Evolutionary conservation across 2,329 filamentous ascomycete species (phyloP).

Genomic region (Tolypocladium amazonense): DNA sequence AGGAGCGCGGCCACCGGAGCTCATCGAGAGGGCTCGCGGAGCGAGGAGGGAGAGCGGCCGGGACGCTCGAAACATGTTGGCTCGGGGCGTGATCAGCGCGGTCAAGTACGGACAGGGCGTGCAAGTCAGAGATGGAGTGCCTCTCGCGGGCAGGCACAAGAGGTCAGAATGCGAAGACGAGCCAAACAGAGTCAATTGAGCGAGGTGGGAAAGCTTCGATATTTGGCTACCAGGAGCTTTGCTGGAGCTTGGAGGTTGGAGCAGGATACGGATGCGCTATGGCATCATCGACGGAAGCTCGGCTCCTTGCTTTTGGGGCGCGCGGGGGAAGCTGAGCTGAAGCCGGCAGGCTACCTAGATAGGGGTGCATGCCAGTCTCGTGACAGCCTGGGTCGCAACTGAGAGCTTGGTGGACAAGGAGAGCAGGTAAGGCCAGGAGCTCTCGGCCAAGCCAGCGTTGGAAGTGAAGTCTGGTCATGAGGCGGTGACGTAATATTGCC

Average conservation of each 20-base stretch:
- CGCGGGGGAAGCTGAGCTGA: not conserved
- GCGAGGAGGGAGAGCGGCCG: constrained; percentile 12
- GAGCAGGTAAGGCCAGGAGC: no score
- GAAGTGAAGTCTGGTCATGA: not conserved
- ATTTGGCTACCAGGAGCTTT: not conserved
- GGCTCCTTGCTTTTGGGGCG: not conserved
- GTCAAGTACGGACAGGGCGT: not conserved
- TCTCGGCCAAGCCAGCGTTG: not conserved
- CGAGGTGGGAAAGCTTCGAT: not conserved
- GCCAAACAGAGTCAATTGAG: not conserved
- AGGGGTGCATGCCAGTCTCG: not conserved
- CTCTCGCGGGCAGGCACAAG: not conserved
- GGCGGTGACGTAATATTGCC: not conserved
- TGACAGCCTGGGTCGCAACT: not conserved
- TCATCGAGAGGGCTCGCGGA: constrained; percentile 5
- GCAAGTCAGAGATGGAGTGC: not conserved
- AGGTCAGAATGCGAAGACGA: not conserved
- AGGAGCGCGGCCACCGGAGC: not conserved
- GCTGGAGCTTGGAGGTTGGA: not conserved
- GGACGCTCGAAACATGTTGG: constrained; percentile 19
- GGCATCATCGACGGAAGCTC: not conserved
- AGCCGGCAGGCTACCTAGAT: not conserved
- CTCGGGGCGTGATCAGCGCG: not conserved
- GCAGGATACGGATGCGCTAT: not conserved
- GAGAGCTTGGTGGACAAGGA: not conserved